These are phyloP conservation scores for Melaleuca alternifolia DNA, from an alignment of 345 rosid genomes.

Conservation along the genomic window DNA sequence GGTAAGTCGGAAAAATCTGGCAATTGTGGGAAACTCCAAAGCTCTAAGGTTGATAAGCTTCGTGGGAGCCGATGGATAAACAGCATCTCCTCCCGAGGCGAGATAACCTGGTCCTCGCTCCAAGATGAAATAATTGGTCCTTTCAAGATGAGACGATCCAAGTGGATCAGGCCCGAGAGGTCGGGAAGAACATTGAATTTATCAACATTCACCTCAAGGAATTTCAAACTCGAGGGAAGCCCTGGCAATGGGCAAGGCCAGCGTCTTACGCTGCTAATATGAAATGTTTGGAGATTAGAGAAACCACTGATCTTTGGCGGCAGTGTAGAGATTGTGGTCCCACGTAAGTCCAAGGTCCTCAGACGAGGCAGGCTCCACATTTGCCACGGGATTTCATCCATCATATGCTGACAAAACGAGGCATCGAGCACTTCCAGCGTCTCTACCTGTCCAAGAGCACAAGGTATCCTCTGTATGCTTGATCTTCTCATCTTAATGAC, in stretches of 20 bases:
- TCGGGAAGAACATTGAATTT: background rate
- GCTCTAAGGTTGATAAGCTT: background rate
- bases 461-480: background rate
- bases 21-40: fast-evolving
- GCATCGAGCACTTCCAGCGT: background rate
- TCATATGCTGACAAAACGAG: background rate
- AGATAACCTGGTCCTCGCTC: no score
- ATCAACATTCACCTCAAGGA: background rate
- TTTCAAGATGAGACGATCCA: background rate
- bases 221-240: background rate
- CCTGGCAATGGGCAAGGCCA: background rate
- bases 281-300: background rate
- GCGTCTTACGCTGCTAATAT: no score
- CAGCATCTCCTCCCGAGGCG: background rate
- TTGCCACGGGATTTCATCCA: background rate
- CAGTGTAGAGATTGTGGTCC: background rate
- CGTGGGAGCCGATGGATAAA: background rate
- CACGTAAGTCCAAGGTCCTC: background rate
- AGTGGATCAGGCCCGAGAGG: background rate
- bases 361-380: fast-evolving
- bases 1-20: background rate
- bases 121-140: background rate
- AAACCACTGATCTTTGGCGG: background rate
- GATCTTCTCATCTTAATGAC: background rate
- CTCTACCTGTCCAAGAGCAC: background rate